A percentile compares a stretch with the other conserved stretches of the same genome.
These are phyloP conservation scores for Acanthamoeba healyi DNA, from an alignment of 208 protist genomes.

Conservation along the genomic window DNA sequence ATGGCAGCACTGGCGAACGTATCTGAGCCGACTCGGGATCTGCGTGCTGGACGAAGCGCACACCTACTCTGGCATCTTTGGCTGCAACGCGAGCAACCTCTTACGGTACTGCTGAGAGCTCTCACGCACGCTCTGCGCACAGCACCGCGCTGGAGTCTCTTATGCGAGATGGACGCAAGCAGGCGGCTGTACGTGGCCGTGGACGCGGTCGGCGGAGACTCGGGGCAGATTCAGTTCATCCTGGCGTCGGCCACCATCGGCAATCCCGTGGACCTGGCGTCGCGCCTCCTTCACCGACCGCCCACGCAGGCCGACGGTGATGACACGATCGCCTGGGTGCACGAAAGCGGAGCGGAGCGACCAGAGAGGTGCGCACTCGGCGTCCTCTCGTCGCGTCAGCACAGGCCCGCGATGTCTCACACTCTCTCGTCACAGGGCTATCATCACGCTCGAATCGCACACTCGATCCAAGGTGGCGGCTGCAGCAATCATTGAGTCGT, in stretches of 20 bases:
- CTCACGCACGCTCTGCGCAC: not conserved
- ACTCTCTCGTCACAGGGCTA: not conserved
- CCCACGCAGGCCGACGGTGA: not conserved
- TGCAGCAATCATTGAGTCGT: slow-evolving; percentile 12
- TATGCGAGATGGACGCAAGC: not conserved
- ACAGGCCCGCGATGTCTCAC: not conserved
- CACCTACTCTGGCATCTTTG: slow-evolving; percentile 47
- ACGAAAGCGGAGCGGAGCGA: not conserved
- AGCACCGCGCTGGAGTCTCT: too few relatives aligned
- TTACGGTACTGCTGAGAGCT: not conserved
- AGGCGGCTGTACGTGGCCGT: slow-evolving; percentile 1
- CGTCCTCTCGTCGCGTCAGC: too few relatives aligned
- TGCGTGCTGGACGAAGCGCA: slow-evolving; percentile 62
- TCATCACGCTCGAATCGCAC: slow-evolving; percentile 28
- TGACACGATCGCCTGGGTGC: not conserved
- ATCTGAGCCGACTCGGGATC: not conserved
- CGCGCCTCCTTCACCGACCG: not conserved
- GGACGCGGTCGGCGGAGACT: slow-evolving; percentile 22
- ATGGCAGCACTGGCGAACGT: slow-evolving; percentile 43
- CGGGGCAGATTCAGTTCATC: slow-evolving; percentile 5
- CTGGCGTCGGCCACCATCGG: slow-evolving; percentile 49
- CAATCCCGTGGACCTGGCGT: slow-evolving; percentile 22
- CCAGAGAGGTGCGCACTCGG: slow-evolving; percentile 29
- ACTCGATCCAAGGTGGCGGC: not conserved
- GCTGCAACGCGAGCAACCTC: slow-evolving; percentile 46